Percentiles rank a stretch among this genome's conserved stretches.
phyloP scores from a whole-genome alignment of 495 filamentous ascomycete species.

The Neurospora sp. region DNA sequence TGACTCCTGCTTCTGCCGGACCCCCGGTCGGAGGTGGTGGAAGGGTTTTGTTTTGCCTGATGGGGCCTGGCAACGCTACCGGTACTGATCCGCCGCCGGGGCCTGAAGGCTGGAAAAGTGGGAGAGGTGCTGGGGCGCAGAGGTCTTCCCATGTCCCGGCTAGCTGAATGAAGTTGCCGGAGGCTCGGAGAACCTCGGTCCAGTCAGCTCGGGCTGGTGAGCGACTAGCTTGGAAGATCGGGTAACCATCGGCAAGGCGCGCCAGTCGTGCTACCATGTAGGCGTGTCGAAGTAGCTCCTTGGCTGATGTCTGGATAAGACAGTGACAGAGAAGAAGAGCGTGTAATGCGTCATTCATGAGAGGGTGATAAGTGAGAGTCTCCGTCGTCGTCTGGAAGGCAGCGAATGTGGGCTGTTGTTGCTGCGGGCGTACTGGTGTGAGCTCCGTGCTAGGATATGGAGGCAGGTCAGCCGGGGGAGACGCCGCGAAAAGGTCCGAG shows the following conservation, averaged over 20 bases:
- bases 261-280: slow-evolving; percentile 68
- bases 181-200: slow-evolving; percentile 60
- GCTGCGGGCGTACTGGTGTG: slow-evolving; percentile 12
- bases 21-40: background rate
- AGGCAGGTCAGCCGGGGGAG: slow-evolving; percentile 46
- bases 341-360: slow-evolving; percentile 67
- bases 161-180: slow-evolving; percentile 56
- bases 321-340: slow-evolving; percentile 61
- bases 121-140: slow-evolving; percentile 56
- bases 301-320: slow-evolving; percentile 62
- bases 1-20: background rate
- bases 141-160: slow-evolving; percentile 55
- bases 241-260: slow-evolving; percentile 67
- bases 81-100: slow-evolving; percentile 6
- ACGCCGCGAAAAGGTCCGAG: slow-evolving; percentile 45
- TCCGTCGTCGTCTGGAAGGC: slow-evolving; percentile 41
- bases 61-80: background rate
- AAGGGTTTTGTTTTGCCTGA: background rate
- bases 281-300: slow-evolving; percentile 64
- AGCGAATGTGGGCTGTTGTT: slow-evolving; percentile 6
- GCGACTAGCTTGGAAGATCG: slow-evolving; percentile 64
- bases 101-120: slow-evolving; percentile 18
- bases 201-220: slow-evolving; percentile 67
- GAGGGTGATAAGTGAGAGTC: slow-evolving; percentile 67
- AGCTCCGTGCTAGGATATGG: slow-evolving; percentile 43